phyloP scores from a whole-genome alignment of 495 filamentous ascomycete species.

The Trichoderma virens region DNA sequence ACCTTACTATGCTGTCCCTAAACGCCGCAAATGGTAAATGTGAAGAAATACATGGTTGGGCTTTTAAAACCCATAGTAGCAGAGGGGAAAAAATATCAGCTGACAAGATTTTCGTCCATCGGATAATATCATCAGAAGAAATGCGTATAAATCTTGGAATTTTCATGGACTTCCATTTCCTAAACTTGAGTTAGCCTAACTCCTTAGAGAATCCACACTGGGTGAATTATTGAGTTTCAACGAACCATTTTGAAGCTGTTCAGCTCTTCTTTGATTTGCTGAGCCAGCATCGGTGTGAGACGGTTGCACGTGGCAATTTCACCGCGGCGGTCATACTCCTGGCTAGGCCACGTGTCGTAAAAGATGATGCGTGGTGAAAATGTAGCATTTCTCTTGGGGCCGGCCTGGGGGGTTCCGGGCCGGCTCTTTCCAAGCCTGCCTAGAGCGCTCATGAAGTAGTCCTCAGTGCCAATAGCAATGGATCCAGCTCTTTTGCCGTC shows the following conservation, averaged over 20 bases:
- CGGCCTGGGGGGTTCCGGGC: constrained; percentile 65
- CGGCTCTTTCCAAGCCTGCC: constrained; percentile 69
- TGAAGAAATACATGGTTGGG: constrained; percentile 35
- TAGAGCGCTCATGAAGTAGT: constrained; percentile 77
- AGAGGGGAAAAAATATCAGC: constrained; percentile 25
- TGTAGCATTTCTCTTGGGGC: constrained; percentile 62
- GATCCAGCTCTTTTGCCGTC: constrained; percentile 58
- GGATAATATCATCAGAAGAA: constrained; percentile 66
- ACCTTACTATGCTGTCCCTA: constrained; percentile 42
- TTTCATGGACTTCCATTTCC: constrained; percentile 99
- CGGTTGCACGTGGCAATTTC: constrained; percentile 98
- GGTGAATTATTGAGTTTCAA: background rate
- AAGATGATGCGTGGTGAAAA: constrained; percentile 94
- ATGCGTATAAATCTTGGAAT: constrained; percentile 98
- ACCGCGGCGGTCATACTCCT: constrained; percentile 92
- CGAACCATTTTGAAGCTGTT: constrained; percentile 98
- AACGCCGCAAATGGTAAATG: constrained; percentile 31
- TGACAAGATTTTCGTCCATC: constrained; percentile 18
- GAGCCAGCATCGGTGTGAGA: constrained; percentile 90
- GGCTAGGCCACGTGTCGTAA: constrained; percentile 90
- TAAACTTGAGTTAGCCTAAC: constrained; percentile 41
- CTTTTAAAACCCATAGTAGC: constrained; percentile 16
- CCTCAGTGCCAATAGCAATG: constrained; percentile 68
- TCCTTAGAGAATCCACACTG: background rate
- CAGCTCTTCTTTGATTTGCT: constrained; percentile 99